phyloP scores from a whole-genome alignment of 108 stramenopile species.

The Pseudonitzschia delicatissima region DNA sequence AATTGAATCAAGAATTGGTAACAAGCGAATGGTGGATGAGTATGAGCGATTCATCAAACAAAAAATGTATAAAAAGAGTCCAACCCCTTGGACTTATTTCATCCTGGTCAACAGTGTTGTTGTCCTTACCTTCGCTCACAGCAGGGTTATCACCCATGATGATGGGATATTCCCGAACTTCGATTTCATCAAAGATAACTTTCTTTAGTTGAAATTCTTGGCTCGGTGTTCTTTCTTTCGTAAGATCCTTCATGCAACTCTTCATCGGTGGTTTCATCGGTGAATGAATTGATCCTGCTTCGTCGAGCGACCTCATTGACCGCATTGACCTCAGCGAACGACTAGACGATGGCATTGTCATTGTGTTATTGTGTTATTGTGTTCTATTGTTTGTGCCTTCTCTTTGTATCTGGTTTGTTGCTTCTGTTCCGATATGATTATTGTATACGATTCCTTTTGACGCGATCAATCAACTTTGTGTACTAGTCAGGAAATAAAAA shows the following conservation, averaged over 20 bases:
- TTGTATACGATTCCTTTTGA: no score
- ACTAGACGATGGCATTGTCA: no score
- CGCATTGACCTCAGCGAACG: no score
- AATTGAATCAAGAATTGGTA: background rate
- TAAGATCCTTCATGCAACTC: background rate
- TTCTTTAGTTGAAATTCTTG: conserved; percentile 13
- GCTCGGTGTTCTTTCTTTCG: background rate
- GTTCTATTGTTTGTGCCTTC: no score
- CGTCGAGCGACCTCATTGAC: no score
- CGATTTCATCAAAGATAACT: conserved; percentile 34
- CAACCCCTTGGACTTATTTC: background rate
- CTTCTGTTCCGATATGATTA: no score
- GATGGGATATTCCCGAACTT: conserved; percentile 21
- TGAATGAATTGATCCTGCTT: no score
- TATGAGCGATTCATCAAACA: background rate
- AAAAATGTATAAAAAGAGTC: background rate
- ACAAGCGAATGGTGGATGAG: background rate
- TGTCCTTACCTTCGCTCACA: conserved; percentile 7
- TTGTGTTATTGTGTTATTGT: no score
- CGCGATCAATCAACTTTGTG: no score
- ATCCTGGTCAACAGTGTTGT: background rate
- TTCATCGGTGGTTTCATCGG: background rate
- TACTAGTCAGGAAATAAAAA: no score
- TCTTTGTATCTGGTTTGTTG: no score
- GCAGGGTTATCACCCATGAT: conserved; percentile 33